These are phyloP conservation scores for Asterophora lycoperdoides DNA, from an alignment of 768 basidiomycete species.

Conservation along the genomic window DNA sequence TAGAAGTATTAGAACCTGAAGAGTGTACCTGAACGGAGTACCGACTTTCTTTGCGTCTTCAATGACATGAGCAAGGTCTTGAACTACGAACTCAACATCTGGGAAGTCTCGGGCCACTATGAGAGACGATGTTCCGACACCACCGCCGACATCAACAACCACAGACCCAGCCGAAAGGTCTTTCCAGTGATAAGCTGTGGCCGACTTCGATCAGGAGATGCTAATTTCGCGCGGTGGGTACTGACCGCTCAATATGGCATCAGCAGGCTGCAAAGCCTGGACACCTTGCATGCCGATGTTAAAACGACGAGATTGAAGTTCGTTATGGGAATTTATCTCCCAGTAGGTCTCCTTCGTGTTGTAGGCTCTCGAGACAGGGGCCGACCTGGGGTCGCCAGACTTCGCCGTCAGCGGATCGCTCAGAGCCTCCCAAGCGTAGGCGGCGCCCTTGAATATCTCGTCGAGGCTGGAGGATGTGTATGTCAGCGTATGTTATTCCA, in stretches of 20 bases:
- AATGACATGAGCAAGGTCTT: constrained; percentile 26
- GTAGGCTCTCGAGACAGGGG: constrained; percentile 24
- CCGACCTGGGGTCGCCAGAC: constrained; percentile 20
- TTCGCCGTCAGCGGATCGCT: constrained; percentile 22
- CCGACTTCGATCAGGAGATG: neutral
- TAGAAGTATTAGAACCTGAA: no score
- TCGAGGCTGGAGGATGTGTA: constrained; percentile 20
- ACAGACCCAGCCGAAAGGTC: constrained; percentile 10
- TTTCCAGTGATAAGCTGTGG: constrained; percentile 19
- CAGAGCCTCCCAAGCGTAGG: constrained; percentile 29
- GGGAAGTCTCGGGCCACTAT: constrained; percentile 25
- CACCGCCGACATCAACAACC: constrained; percentile 35
- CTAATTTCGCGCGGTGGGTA: neutral
- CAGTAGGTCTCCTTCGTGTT: constrained; percentile 22
- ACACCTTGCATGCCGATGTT: constrained; percentile 28
- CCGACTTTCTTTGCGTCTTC: constrained; percentile 19
- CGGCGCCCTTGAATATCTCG: constrained; percentile 26
- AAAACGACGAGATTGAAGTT: constrained; percentile 23
- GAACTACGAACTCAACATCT: constrained; percentile 28
- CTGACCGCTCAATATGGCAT: constrained; percentile 17
- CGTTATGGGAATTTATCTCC: constrained; percentile 21
- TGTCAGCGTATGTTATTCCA: neutral
- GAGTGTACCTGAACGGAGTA: no score
- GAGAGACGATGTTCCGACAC: constrained; percentile 27
- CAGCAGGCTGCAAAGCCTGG: constrained; percentile 20